phyloP scores from a whole-genome alignment of 495 filamentous ascomycete species.

The Pyrenula massariospora region DNA sequence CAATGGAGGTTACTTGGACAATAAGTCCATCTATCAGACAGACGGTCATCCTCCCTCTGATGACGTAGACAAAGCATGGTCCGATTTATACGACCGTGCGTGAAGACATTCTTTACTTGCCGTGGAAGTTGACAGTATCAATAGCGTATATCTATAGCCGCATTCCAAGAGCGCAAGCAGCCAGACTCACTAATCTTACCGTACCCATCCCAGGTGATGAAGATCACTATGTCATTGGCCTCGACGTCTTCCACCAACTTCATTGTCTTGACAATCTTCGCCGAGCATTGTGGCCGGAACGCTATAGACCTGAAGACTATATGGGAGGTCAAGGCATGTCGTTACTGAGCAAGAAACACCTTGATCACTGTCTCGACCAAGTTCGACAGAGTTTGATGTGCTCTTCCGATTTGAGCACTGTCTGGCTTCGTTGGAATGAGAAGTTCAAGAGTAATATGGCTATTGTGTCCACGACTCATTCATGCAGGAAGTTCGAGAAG shows the following conservation, averaged over 20 bases:
- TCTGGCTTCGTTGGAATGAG: constrained; percentile 6
- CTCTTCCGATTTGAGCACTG: constrained; percentile 8
- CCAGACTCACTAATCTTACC: constrained; percentile 7
- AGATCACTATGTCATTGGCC: constrained; percentile 8
- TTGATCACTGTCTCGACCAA: constrained; percentile 16
- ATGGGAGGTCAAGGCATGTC: constrained; percentile 1
- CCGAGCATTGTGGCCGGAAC: too few relatives aligned
- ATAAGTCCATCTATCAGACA: too few relatives aligned
- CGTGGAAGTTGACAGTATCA: too few relatives aligned
- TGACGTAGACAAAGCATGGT: too few relatives aligned
- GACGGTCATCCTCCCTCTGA: too few relatives aligned
- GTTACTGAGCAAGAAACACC: constrained; percentile 6
- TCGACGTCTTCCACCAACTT: constrained; percentile 19
- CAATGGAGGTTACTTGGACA: too few relatives aligned
- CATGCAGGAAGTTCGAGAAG: constrained; percentile 10
- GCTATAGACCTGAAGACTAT: constrained; percentile 1
- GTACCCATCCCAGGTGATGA: constrained; percentile 6
- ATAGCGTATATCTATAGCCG: too few relatives aligned
- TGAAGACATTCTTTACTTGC: too few relatives aligned
- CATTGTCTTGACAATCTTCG: constrained; percentile 12
- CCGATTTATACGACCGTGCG: too few relatives aligned
- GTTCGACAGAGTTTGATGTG: constrained; percentile 16
- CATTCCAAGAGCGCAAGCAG: constrained; percentile 10
- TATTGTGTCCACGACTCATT: constrained; percentile 1
- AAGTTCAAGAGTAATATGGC: not conserved